A percentile compares a stretch with the other conserved stretches of the same genome.
phyloP scores from a whole-genome alignment of 1,284 basidiomycete genomes.

The Rhodofomes roseus region DNA sequence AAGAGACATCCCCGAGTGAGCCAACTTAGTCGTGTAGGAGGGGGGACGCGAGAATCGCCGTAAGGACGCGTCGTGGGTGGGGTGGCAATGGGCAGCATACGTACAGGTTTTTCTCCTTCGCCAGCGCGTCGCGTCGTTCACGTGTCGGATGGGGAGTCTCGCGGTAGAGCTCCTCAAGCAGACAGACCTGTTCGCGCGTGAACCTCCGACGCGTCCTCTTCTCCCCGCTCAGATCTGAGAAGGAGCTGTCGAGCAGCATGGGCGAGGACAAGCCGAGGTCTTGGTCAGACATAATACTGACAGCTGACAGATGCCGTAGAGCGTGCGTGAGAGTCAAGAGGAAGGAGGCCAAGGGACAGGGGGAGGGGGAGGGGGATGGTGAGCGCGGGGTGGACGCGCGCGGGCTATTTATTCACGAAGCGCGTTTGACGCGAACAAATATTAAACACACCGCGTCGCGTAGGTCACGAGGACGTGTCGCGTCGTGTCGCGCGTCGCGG shows the following conservation, averaged over 20 bases:
- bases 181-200: slow-evolving; percentile 60
- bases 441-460: slow-evolving; percentile 1
- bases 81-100: slow-evolving; percentile 24
- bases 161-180: slow-evolving; percentile 71
- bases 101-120: slow-evolving; percentile 58
- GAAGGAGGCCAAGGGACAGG: not conserved
- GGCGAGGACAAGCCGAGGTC: slow-evolving; percentile 1
- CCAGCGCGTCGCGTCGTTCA: slow-evolving; percentile 63
- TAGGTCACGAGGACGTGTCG: not conserved
- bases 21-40: not conserved
- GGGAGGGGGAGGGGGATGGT: not conserved
- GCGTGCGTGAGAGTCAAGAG: not conserved
- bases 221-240: slow-evolving; percentile 23
- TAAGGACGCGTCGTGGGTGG: slow-evolving; percentile 2
- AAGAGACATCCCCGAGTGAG: not conserved
- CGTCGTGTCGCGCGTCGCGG: not conserved
- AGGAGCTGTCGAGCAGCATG: slow-evolving; percentile 23
- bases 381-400: not conserved
- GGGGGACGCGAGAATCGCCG: not conserved
- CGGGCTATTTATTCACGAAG: not conserved
- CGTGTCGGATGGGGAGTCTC: slow-evolving; percentile 67
- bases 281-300: slow-evolving; percentile 5
- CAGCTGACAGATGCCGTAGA: slow-evolving; percentile 8
- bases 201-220: slow-evolving; percentile 67
- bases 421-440: slow-evolving; percentile 1